Conservation (phyloP, 768 basidiomycete species). For the Dentipellis sp. region DNA sequence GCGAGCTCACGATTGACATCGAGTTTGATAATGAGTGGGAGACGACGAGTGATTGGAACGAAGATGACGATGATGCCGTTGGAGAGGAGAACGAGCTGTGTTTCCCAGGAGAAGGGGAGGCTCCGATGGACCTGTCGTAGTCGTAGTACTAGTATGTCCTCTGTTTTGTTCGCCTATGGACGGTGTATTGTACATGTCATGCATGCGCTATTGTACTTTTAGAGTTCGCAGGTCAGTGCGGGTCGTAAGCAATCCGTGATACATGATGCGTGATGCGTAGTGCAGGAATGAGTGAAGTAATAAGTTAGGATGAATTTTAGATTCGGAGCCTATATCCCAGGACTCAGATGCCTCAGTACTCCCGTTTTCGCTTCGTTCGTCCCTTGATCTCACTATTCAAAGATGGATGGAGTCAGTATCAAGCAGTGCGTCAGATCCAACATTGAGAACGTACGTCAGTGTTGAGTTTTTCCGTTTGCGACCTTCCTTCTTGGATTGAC, state of each 20-base stretch:
- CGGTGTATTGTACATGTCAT: background rate
- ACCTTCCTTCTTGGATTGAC: constrained; percentile 74
- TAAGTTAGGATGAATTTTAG: background rate
- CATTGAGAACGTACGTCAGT: constrained; percentile 42
- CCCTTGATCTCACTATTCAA: constrained; percentile 38
- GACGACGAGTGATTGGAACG: constrained; percentile 85
- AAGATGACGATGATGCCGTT: constrained; percentile 74
- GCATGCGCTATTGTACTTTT: constrained; percentile 9
- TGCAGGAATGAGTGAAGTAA: background rate
- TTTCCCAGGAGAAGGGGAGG: constrained; percentile 42
- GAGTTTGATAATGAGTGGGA: constrained; percentile 91
- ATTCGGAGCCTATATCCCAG: background rate
- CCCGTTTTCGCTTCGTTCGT: constrained; percentile 35
- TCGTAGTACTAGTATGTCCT: background rate
- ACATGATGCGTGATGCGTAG: background rate
- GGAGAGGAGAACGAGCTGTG: constrained; percentile 64
- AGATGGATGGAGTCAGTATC: constrained; percentile 1
- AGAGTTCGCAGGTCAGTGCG: background rate
- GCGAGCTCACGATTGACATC: constrained; percentile 61
- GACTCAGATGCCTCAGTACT: constrained; percentile 17
- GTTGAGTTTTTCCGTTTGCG: constrained; percentile 63
- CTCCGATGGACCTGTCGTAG: constrained; percentile 34
- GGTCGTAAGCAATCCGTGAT: too few species aligned
- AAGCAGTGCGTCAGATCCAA: background rate
- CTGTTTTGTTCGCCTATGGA: background rate